A percentile compares a stretch with the other conserved stretches of the same genome.
These are phyloP conservation scores for Luzula sylvatica DNA, from an alignment of 176 grass and related monocot genomes.

Conservation along the genomic window DNA sequence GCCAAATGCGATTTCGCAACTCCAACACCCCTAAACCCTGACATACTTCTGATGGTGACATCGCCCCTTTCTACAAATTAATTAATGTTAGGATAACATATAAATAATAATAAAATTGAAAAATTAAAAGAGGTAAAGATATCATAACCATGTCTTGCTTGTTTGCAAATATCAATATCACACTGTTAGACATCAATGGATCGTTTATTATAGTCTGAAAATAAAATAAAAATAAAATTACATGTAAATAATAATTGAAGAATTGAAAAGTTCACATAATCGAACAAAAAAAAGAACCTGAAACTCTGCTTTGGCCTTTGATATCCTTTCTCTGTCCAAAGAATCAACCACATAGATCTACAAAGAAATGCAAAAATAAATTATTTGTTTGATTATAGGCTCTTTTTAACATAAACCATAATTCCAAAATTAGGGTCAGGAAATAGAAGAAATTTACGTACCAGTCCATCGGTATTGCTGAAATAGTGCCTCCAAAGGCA, in stretches of 20 bases:
- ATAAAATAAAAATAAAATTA: conserved; percentile 7
- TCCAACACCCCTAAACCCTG: conserved; percentile 28
- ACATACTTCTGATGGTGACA: conserved; percentile 27
- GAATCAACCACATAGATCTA: conserved; percentile 43
- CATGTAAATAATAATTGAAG: neutral
- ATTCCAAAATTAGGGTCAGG: neutral
- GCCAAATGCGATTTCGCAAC: conserved; percentile 28
- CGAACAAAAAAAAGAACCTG: conserved; percentile 18
- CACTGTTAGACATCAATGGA: conserved; percentile 18
- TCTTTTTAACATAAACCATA: no score
- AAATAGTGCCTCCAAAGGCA: conserved; percentile 23
- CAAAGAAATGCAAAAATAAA: neutral
- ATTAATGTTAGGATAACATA: no score
- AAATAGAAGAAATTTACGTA: neutral
- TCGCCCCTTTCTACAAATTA: conserved; percentile 35
- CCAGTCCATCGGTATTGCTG: conserved; percentile 21
- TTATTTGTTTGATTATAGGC: neutral
- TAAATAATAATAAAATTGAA: no score
- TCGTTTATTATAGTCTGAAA: conserved; percentile 21
- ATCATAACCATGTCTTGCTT: conserved; percentile 21
- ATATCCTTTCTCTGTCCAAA: conserved; percentile 33
- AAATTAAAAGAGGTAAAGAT: conserved; percentile 7
- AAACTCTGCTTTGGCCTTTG: conserved; percentile 32
- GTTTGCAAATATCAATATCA: conserved; percentile 26
- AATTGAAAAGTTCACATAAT: neutral